Evolutionary conservation across 768 basidiomycete species (phyloP), one percentile per base, ranked within the genome.

Genomic region (Podaxis sp.): DNA sequence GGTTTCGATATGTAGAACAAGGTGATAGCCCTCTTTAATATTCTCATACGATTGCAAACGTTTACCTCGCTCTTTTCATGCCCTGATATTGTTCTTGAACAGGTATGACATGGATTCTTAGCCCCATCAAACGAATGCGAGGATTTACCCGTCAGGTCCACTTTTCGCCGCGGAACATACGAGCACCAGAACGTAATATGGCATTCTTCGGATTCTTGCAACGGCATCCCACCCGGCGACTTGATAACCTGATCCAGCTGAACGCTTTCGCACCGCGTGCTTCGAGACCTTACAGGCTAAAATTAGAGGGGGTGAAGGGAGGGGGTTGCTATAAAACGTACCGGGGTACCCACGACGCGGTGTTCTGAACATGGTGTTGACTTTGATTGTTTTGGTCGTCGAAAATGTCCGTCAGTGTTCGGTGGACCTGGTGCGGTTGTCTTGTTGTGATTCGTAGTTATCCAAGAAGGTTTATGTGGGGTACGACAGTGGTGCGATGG

Each of bases 291-390:
- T 2, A 22, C 24, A 22, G n/a, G 4, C 51, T 51, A 36, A n/a
- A 51, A 40, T 60, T 60, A 41, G 51, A 26, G 8, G 12, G 2
- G 17, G 1, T 20, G 12, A 33, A 20, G 20, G 38, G 28, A 28
- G 10, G 2, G 52, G 10, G 36, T 44, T 60, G 37, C 59, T 60
- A 60, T 60, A 53, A 60, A 28, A 24, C 50, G 59, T 60, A 60
- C 12, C n/a, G 38, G 52, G 26, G n/a, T 44, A 46, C 51, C 50
- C 59, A 60, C 59, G 59, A 4, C 8, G n/a, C 20, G 2, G 26
- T 7, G n/a, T 41, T 44, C 59, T 30, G 22, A 40, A 53, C 58
- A 15, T 49, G 44, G 53, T 15, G 53, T 22, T 38, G 17, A 33
- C 30, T 26, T 15, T 26, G 24, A 56, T 46, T 26, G 44, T 57